These are phyloP conservation scores for Backusella macrospora DNA, from an alignment of 192 early-diverging fungal species.

Conservation along the genomic window DNA sequence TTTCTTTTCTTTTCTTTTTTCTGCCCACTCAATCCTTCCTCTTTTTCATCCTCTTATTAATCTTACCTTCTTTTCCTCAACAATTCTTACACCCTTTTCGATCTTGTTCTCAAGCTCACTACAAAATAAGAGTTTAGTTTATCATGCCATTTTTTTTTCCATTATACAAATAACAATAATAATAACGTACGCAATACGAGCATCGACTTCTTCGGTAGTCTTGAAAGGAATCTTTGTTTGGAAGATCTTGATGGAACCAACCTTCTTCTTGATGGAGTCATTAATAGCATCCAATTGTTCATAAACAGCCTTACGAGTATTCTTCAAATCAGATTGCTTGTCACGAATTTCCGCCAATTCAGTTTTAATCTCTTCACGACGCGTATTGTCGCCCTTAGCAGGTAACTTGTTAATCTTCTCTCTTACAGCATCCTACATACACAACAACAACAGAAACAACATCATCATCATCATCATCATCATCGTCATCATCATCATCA, in stretches of 20 bases:
- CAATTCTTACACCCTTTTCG: slow-evolving; percentile 77
- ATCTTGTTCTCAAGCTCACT: slow-evolving; percentile 79
- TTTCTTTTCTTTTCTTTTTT: too few species aligned
- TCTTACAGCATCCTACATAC: slow-evolving; percentile 54
- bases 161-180: slow-evolving; percentile 33
- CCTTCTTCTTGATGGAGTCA: slow-evolving; percentile 79
- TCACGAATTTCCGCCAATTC: slow-evolving; percentile 69
- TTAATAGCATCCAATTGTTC: slow-evolving; percentile 73
- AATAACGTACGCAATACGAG: slow-evolving; percentile 63
- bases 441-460: background rate
- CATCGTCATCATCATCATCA: background rate
- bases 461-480: slow-evolving; percentile 1
- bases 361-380: slow-evolving; percentile 61
- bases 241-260: slow-evolving; percentile 52
- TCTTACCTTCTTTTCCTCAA: slow-evolving; percentile 81
- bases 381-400: slow-evolving; percentile 55
- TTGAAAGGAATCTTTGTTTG: slow-evolving; percentile 83
- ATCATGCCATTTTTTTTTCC: too few species aligned
- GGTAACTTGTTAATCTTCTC: slow-evolving; percentile 59
- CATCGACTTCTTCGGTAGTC: slow-evolving; percentile 79
- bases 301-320: slow-evolving; percentile 69
- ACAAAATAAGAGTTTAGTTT: background rate
- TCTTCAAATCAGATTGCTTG: slow-evolving; percentile 72
- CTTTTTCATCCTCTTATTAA: background rate
- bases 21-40: too few species aligned